Percentiles rank a stretch among this genome's conserved stretches.
Evolutionary conservation across 1,139 yeast species (phyloP).

Genomic region (Blastobotrys indianensis): DNA sequence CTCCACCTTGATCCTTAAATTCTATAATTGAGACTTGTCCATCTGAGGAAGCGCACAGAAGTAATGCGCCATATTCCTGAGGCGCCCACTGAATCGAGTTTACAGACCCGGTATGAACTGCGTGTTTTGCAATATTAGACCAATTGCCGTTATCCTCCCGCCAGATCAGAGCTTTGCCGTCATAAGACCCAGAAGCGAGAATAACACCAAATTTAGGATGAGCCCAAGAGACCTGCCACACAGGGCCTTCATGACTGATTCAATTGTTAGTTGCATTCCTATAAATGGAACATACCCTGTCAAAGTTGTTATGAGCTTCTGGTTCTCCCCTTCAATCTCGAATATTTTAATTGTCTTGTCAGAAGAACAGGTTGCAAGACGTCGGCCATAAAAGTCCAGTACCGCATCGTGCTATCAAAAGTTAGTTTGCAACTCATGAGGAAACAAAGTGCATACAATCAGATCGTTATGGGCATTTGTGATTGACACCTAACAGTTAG

Average conservation of each 20-base stretch:
- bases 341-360: constrained; percentile 91
- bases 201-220: constrained; percentile 97
- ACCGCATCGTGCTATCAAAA: constrained; percentile 74
- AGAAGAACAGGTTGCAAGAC: constrained; percentile 91
- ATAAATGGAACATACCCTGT: constrained; percentile 39
- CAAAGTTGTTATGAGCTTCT: constrained; percentile 69
- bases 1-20: constrained; percentile 77
- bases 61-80: constrained; percentile 88
- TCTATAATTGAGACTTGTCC: constrained; percentile 89
- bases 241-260: constrained; percentile 83
- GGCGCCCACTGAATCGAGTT: constrained; percentile 98
- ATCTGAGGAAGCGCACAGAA: constrained; percentile 88
- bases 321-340: constrained; percentile 78
- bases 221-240: constrained; percentile 99
- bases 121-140: constrained; percentile 83
- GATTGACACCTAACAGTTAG: constrained; percentile 28
- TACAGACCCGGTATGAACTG: constrained; percentile 88
- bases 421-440: neutral
- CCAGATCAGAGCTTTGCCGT: constrained; percentile 93
- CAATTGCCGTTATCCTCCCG: constrained; percentile 87
- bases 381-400: constrained; percentile 89
- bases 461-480: constrained; percentile 52
- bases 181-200: constrained; percentile 90
- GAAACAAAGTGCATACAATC: constrained; percentile 38
- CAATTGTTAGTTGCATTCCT: neutral